Base-by-base conservation (phyloP, 495 filamentous ascomycete genomes). In the Trichoderma orchidacearum region DNA sequence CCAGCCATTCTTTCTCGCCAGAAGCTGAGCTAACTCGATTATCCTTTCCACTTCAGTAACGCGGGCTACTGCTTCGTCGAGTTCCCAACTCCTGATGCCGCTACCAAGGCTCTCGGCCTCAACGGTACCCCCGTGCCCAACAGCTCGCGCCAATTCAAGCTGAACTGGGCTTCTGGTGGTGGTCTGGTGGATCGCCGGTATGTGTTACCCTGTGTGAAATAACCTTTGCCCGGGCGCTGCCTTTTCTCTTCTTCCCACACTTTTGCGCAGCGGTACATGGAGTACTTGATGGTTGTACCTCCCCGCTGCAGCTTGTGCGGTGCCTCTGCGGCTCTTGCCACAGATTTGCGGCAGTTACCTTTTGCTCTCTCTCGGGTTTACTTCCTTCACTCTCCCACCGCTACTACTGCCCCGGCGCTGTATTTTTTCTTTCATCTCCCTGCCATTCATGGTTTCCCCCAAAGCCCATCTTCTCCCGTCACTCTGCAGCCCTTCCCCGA, bases 41-140 rank as follows among this genome's bases (percentile, higher is more conserved):
- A 8, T 27, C 34, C 34, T 13, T 9, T 27, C 21, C 21, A 6
- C n/a, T n/a, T n/a, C 70, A 97, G 93, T 63, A 97, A 96, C 70
- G 93, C 93, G 56, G 93, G 93, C 51, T 99, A 99, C 71, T 99
- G 93, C 74, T 99, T 99, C 72, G 86, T 97, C 62, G 93, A 99
- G 68, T 99, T 99, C 65, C 61, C 82, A 52, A 85, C 76, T 64
- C 76, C 92, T 3, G 87, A 87, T 18, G 90, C 90, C 59, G 93
- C 93, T 30, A 84, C 83, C 58, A 96, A 96, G 75, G 93, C 94
- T 38, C 79, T 99, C 53, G 77, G 77, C 21, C 75, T 96, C 30
- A 97, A 96, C 69, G 93, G 94, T 55, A 85, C 83, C 51, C 80
- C 87, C 27, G 96, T 97, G 63, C 92, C 93, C 36, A 96, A 96